Conservation (phyloP, 345 rosid species). For the Gynandropsis gynandra region DNA sequence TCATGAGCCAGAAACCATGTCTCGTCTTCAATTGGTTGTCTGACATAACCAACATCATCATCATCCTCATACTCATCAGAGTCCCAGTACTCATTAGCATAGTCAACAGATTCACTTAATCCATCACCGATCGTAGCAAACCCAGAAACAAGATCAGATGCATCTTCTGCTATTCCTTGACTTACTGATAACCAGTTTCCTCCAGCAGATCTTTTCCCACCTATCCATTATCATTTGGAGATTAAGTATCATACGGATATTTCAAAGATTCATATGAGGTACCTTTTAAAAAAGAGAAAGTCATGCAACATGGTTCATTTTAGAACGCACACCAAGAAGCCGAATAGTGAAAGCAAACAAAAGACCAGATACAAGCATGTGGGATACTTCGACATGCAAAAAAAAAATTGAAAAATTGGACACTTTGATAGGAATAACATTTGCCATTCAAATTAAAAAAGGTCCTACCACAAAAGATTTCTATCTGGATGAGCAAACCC, state of each 20-base stretch:
- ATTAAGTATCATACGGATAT: not conserved
- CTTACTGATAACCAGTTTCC: constrained; percentile 94
- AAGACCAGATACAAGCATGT: no score
- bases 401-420: no score
- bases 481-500: no score
- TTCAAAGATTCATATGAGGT: not conserved
- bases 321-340: no score
- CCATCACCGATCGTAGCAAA: constrained; percentile 91
- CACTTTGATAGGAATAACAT: no score
- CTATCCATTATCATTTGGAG: constrained; percentile 29
- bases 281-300: not conserved
- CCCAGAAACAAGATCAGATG: constrained; percentile 88
- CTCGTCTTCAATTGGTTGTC: constrained; percentile 96
- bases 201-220: constrained; percentile 70
- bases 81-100: constrained; percentile 90
- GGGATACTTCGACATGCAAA: no score
- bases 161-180: constrained; percentile 92
- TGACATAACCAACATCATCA: constrained; percentile 88
- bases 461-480: no score
- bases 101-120: constrained; percentile 68
- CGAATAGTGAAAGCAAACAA: no score
- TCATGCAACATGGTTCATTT: no score
- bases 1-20: constrained; percentile 96
- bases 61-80: constrained; percentile 95
- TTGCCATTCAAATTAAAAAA: no score